phyloP scores from a whole-genome alignment of 768 basidiomycete species.

The Hypholoma sublateritium region DNA sequence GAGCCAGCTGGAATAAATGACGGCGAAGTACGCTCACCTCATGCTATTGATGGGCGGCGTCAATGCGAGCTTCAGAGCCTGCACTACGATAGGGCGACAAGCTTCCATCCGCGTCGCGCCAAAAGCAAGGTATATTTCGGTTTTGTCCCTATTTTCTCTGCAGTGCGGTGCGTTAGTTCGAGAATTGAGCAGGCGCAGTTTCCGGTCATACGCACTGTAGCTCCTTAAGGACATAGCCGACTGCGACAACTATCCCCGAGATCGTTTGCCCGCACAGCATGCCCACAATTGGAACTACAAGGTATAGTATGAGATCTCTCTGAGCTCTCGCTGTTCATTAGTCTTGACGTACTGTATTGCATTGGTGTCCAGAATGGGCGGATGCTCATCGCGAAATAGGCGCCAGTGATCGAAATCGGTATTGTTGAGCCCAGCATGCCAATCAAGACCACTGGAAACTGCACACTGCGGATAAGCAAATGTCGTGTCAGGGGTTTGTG shows the following conservation, averaged over 20 bases:
- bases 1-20: too few relatives aligned
- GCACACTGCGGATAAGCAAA: background rate
- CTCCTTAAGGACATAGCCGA: constrained; percentile 73
- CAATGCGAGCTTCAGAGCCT: constrained; percentile 77
- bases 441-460: constrained; percentile 68
- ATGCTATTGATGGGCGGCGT: constrained; percentile 85
- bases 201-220: constrained; percentile 50
- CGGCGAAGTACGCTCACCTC: constrained; percentile 45
- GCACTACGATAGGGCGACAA: constrained; percentile 73
- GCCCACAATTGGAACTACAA: constrained; percentile 74
- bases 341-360: constrained; percentile 63
- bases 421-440: constrained; percentile 77
- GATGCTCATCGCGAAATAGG: constrained; percentile 72
- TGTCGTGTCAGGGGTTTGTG: background rate
- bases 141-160: constrained; percentile 82
- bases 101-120: constrained; percentile 86
- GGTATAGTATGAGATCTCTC: background rate
- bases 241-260: constrained; percentile 69
- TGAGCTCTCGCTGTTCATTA: background rate
- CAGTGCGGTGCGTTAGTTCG: background rate
- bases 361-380: constrained; percentile 83
- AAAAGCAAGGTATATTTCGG: constrained; percentile 84
- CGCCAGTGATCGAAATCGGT: constrained; percentile 76
- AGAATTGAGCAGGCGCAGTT: background rate
- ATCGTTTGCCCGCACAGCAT: constrained; percentile 86